phyloP scores from a whole-genome alignment of 2,329 filamentous ascomycete species.

The Cryoendolithus antarcticus region DNA sequence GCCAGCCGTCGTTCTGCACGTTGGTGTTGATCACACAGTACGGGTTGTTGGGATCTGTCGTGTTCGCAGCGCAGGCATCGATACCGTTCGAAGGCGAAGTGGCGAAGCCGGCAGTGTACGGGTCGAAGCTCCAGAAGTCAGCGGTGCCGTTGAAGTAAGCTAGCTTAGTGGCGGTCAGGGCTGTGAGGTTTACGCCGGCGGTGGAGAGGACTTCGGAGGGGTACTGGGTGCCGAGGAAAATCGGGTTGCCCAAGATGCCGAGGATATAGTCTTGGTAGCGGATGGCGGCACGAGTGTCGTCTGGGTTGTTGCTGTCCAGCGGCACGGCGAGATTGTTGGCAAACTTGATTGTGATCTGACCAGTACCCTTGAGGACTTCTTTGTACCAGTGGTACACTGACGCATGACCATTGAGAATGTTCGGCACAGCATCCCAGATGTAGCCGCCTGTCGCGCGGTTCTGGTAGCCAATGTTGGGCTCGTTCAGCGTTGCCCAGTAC shows the following conservation, averaged over 20 bases:
- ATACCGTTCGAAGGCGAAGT: conserved; percentile 25
- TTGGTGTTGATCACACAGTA: conserved; percentile 22
- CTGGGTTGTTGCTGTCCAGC: conserved; percentile 22
- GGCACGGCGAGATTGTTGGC: conserved; percentile 27
- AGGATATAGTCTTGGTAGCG: conserved; percentile 35
- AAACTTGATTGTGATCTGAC: conserved; percentile 37
- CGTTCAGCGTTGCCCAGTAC: conserved; percentile 29
- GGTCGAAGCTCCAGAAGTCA: conserved; percentile 27
- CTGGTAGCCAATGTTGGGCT: conserved; percentile 18
- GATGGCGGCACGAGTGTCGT: conserved; percentile 32
- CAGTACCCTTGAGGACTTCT: conserved; percentile 38
- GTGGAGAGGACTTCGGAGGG: conserved; percentile 37
- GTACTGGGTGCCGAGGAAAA: conserved; percentile 37
- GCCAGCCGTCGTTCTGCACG: conserved; percentile 13
- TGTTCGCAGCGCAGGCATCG: conserved; percentile 25
- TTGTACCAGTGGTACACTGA: conserved; percentile 33
- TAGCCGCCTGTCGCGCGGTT: neutral
- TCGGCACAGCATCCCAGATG: conserved; percentile 21
- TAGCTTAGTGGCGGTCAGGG: conserved; percentile 38
- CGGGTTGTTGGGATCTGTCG: conserved; percentile 22
- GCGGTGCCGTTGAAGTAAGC: conserved; percentile 15
- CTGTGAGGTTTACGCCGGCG: conserved; percentile 34
- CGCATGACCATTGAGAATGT: conserved; percentile 13
- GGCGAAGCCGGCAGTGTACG: conserved; percentile 25
- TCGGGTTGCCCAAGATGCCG: conserved; percentile 40